These are phyloP conservation scores for Begonia fuchsioides DNA, from an alignment of 306 rosid genomes.

Conservation along the genomic window DNA sequence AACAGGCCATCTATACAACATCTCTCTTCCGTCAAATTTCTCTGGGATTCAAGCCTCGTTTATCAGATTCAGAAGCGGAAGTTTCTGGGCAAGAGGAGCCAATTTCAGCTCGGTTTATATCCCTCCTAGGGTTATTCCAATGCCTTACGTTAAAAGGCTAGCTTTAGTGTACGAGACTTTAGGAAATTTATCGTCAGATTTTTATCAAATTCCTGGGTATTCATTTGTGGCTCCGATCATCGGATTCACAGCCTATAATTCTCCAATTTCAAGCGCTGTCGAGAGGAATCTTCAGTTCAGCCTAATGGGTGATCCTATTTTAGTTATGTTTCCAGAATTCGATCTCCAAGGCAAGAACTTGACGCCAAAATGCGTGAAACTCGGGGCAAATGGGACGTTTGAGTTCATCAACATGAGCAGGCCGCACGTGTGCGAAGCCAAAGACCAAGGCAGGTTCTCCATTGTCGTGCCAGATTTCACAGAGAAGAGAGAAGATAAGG, in stretches of 20 bases:
- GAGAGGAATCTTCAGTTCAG: slow-evolving; percentile 21
- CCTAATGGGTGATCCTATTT: slow-evolving; percentile 28
- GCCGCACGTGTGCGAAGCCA: slow-evolving; percentile 24
- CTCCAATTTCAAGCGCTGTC: slow-evolving; percentile 18
- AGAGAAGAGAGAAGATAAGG: slow-evolving; percentile 1
- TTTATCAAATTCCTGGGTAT: slow-evolving; percentile 41
- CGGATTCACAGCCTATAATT: slow-evolving; percentile 45
- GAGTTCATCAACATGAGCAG: slow-evolving; percentile 33
- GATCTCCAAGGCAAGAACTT: slow-evolving; percentile 7
- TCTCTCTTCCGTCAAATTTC: slow-evolving; percentile 54
- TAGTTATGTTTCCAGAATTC: slow-evolving; percentile 21
- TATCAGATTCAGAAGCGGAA: slow-evolving; percentile 29
- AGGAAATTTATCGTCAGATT: slow-evolving; percentile 68
- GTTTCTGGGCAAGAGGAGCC: slow-evolving; percentile 41
- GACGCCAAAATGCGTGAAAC: slow-evolving; percentile 42
- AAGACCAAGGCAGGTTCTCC: slow-evolving; percentile 40
- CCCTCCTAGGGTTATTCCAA: slow-evolving; percentile 35
- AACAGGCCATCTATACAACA: slow-evolving; percentile 39
- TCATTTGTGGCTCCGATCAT: slow-evolving; percentile 58
- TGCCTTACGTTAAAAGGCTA: slow-evolving; percentile 34
- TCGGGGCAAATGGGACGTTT: slow-evolving; percentile 29
- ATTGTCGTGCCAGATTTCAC: slow-evolving; percentile 29
- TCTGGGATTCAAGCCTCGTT: slow-evolving; percentile 46
- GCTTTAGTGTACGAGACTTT: slow-evolving; percentile 50
- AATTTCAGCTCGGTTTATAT: slow-evolving; percentile 29